These are phyloP conservation scores for Limnomonas spitsbergensis DNA, from an alignment of 139 green algal species.

Conservation along the genomic window DNA sequence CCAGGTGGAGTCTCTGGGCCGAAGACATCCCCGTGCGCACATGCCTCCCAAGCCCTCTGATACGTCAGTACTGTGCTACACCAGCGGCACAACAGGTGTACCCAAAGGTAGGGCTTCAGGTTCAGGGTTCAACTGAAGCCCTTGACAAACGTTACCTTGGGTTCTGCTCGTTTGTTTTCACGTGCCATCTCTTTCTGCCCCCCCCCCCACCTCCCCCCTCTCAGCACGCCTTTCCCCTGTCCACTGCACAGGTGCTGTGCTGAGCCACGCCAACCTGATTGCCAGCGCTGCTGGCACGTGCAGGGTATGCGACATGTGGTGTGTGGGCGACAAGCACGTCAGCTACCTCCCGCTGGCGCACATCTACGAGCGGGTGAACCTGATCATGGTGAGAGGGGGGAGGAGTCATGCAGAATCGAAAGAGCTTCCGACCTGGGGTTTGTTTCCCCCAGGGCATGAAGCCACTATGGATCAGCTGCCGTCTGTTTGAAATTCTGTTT, in stretches of 20 bases:
- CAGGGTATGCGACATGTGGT: conserved; percentile 32
- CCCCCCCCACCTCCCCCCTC: no score
- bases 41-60: conserved; percentile 76
- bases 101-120: conserved; percentile 91
- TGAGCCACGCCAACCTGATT: conserved; percentile 80
- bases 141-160: no score
- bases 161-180: no score
- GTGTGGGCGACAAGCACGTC: conserved; percentile 68
- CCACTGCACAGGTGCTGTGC: conserved; percentile 61
- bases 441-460: no score
- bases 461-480: no score
- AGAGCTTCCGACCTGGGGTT: no score
- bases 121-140: no score
- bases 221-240: no score
- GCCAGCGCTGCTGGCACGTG: conserved; percentile 62
- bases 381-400: conserved; percentile 45
- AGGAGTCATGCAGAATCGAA: no score
- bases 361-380: conserved; percentile 90
- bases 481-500: no score
- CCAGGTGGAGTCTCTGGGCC: conserved; percentile 58
- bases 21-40: conserved; percentile 72
- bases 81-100: conserved; percentile 80
- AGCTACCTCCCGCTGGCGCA: conserved; percentile 91
- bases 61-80: conserved; percentile 92
- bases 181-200: no score